Evolutionary conservation across 495 filamentous ascomycete genomes (phyloP), one percentile per base, ranked within the genome.

Genomic region (Platismatia glauca): DNA sequence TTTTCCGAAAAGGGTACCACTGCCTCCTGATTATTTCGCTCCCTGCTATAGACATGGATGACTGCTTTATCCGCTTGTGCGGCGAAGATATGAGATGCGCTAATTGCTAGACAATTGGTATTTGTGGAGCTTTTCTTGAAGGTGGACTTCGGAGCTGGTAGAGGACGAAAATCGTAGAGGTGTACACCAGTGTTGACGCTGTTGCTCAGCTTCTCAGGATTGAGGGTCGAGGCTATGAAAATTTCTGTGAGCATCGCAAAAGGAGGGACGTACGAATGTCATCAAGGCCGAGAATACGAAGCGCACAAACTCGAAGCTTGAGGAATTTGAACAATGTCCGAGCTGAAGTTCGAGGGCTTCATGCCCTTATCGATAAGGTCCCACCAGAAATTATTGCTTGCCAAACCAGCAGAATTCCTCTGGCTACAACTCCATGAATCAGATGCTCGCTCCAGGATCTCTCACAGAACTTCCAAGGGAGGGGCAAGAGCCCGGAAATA

Each of bases 61-160:
- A 95, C 86, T 1, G 91, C 90, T 73, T 97, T 97, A 43, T 90
- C 91, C 18, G 84, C 81, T 70, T 98, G 94, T 11, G 89, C 93
- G 3, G 93, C 85, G 69, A 95, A 98, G 39, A 97, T 80, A 71
- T 98, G 94, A 27, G 86, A 86, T 44, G 84, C 79, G 70, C 82
- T 96, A 62, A 90, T 81, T 37, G 89, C 94, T 33, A 98, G 75
- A 64, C 89, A 86, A 73, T 91, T 89, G 53, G 81, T 76, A 29
- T 85, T 77, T 11, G 88, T 86, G 38, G 89, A 90, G 76, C 89
- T 95, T 77, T 95, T 96, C 81, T 96, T 97, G 82, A 95, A 95
- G 65, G 84, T 83, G 63, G 82, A 79, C 69, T 85, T 86, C 65
- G 89, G 80, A 9, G 82, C 79, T 60, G 85, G 81, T 55, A 84